Percentiles rank a stretch among this genome's conserved stretches.
phyloP scores from a whole-genome alignment of 2,329 filamentous ascomycete genomes.

The Xylariaceae sp. region DNA sequence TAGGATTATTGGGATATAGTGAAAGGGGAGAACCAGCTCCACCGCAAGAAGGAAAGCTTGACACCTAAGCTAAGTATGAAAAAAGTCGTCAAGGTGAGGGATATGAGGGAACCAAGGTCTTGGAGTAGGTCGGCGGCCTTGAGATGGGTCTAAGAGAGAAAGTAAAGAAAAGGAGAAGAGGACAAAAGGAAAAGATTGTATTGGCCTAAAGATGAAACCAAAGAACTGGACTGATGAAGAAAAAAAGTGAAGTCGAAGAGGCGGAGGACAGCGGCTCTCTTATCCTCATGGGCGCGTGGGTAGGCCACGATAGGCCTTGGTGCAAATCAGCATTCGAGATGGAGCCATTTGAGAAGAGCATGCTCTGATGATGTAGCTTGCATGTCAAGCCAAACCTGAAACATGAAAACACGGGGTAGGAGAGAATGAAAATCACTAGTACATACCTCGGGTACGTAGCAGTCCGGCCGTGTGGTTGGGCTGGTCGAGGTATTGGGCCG shows the following conservation, averaged over 20 bases:
- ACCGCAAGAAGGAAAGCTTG: conserved; percentile 8
- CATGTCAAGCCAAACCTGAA: conserved; percentile 30
- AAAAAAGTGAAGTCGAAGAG: conserved; percentile 16
- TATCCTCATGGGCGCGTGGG: conserved; percentile 28
- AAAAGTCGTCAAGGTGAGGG: conserved; percentile 19
- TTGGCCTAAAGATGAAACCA: conserved; percentile 30
- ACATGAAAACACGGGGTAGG: conserved; percentile 27
- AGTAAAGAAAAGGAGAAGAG: conserved; percentile 21
- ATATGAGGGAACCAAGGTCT: conserved; percentile 25
- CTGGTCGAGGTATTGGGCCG: conserved; percentile 16
- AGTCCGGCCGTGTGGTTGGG: conserved; percentile 16
- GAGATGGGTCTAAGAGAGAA: conserved; percentile 28
- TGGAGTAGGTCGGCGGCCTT: conserved; percentile 20
- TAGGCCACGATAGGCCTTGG: conserved; percentile 24
- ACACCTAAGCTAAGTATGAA: conserved; percentile 18
- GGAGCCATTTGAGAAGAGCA: conserved; percentile 1
- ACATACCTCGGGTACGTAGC: conserved; percentile 18
- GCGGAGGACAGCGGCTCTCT: conserved; percentile 28
- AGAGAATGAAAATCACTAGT: conserved; percentile 19
- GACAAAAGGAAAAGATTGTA: conserved; percentile 25
- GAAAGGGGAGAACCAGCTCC: conserved; percentile 31
- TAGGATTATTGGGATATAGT: conserved; percentile 22
- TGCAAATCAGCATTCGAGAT: conserved; percentile 25
- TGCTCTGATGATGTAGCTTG: conserved; percentile 17
- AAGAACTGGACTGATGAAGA: conserved; percentile 23